These are phyloP conservation scores for Starmera caribaea DNA, from an alignment of 805 yeast species.

Conservation along the genomic window DNA sequence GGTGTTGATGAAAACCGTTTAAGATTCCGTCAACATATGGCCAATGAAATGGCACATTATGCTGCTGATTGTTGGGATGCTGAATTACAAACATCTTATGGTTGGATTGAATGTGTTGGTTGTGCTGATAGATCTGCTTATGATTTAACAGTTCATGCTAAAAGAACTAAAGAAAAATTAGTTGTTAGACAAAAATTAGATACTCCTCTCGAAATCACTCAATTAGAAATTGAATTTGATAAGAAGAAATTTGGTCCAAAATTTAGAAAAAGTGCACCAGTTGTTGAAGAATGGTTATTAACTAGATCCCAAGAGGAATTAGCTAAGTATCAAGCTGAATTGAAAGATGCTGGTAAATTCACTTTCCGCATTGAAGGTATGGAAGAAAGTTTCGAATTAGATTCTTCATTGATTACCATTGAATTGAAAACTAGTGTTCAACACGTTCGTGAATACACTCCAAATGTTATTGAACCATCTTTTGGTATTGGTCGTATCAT, in stretches of 20 bases:
- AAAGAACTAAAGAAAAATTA: slow-evolving; percentile 88
- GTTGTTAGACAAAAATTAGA: slow-evolving; percentile 88
- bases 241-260: slow-evolving; percentile 97
- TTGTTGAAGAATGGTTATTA: slow-evolving; percentile 72
- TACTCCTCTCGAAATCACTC: slow-evolving; percentile 75
- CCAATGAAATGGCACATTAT: slow-evolving; percentile 99
- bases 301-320: slow-evolving; percentile 78
- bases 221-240: slow-evolving; percentile 76
- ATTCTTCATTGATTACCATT: slow-evolving; percentile 60
- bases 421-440: slow-evolving; percentile 72
- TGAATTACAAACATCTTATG: slow-evolving; percentile 89
- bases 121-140: slow-evolving; percentile 99
- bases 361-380: slow-evolving; percentile 59
- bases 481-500: slow-evolving; percentile 98
- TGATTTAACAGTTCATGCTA: slow-evolving; percentile 91
- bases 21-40: slow-evolving; percentile 98
- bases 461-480: slow-evolving; percentile 97
- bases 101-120: slow-evolving; percentile 99
- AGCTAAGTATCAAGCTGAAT: slow-evolving; percentile 64
- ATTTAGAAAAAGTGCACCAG: slow-evolving; percentile 94
- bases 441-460: slow-evolving; percentile 91
- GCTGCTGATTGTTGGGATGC: slow-evolving; percentile 99
- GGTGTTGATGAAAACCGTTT: slow-evolving; percentile 81
- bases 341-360: slow-evolving; percentile 52
- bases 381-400: slow-evolving; percentile 59